Evolutionary conservation across 805 yeast genomes (phyloP).

Genomic region (Pachysolen tannophilus): DNA sequence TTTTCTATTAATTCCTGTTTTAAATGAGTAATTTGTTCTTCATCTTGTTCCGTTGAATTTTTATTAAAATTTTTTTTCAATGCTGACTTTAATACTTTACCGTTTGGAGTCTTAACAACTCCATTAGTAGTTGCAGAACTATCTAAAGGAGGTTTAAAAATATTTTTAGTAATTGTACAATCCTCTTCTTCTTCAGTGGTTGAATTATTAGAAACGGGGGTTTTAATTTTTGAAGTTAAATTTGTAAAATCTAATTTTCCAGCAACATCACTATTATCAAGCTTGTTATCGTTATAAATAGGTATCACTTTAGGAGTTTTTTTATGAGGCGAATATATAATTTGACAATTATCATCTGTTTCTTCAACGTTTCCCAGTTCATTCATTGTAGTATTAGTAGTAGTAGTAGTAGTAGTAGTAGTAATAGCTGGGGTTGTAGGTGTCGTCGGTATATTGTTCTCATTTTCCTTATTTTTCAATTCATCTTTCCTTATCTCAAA

Average conservation of each 20-base stretch:
- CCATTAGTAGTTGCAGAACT: background rate
- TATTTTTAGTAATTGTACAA: too few species aligned
- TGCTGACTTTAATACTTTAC: background rate
- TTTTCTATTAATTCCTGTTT: background rate
- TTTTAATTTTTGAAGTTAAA: background rate
- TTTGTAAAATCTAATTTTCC: background rate
- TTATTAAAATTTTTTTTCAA: background rate
- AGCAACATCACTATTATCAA: background rate
- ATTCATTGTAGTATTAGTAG: too few species aligned
- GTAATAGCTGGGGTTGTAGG: too few species aligned
- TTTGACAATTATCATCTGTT: constrained; percentile 4
- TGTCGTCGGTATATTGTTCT: too few species aligned
- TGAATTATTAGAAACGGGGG: background rate
- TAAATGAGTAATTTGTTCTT: background rate
- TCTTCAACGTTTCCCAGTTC: background rate
- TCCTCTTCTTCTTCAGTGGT: background rate
- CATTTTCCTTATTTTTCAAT: too few species aligned
- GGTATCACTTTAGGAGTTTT: constrained; percentile 3
- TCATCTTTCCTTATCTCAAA: too few species aligned
- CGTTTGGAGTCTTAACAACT: constrained; percentile 1
- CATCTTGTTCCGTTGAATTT: background rate
- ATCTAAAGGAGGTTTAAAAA: background rate
- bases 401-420: too few species aligned
- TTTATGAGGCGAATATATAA: constrained; percentile 7
- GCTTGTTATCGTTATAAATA: background rate